Evolutionary conservation across 2,329 filamentous ascomycete species (phyloP).

Genomic region (Penicillium sp.): DNA sequence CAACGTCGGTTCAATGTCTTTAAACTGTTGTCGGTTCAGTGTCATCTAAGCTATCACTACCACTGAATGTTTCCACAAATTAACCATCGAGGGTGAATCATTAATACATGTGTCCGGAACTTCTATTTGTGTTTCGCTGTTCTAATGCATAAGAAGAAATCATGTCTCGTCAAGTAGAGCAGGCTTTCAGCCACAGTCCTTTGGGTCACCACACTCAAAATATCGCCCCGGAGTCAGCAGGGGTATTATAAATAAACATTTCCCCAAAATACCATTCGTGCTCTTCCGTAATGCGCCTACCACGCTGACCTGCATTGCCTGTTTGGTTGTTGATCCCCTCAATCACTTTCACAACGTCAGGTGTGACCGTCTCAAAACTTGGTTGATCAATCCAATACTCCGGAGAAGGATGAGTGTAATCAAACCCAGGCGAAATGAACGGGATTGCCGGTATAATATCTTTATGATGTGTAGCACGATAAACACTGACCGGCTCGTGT

Average conservation of each 20-base stretch:
- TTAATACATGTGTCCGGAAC: no score
- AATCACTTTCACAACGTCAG: background rate
- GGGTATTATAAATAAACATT: background rate
- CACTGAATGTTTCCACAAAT: no score
- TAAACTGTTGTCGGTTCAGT: background rate
- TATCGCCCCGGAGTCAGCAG: background rate
- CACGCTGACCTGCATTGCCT: background rate
- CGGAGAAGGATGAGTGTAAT: conserved; percentile 3
- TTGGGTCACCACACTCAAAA: no score
- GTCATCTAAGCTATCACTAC: no score
- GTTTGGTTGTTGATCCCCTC: background rate
- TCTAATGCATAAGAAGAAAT: no score
- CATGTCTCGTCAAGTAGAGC: no score
- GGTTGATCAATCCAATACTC: conserved; percentile 3
- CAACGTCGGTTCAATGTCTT: background rate
- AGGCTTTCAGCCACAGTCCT: no score
- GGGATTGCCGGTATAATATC: background rate
- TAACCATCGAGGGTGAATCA: no score
- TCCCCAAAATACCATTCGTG: conserved; percentile 8
- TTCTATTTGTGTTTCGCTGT: no score
- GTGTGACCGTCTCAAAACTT: background rate
- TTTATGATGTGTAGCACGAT: background rate
- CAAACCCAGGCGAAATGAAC: background rate
- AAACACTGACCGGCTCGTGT: background rate
- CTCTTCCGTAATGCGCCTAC: background rate